Evolutionary conservation across 2,329 filamentous ascomycete species (phyloP).

Genomic region (Colletotrichum tropicicola): DNA sequence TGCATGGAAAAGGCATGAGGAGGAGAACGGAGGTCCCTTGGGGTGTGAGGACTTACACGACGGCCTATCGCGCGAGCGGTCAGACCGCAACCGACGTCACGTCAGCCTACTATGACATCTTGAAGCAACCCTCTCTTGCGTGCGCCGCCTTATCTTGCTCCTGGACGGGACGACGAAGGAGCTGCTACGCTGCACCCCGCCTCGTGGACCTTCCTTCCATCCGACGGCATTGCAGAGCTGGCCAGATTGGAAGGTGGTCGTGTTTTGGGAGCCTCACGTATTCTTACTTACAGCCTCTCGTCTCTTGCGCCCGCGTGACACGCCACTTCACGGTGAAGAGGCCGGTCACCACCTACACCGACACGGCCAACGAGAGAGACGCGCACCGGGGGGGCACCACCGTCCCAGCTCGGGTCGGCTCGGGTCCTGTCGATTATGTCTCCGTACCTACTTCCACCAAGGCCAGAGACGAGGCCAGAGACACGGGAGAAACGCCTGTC

Average conservation of each 20-base stretch:
- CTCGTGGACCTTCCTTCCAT: slow-evolving; percentile 3
- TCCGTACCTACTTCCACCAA: neutral
- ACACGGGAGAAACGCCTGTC: neutral
- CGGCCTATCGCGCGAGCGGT: no score
- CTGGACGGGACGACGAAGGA: neutral
- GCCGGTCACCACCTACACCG: no score
- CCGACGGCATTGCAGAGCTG: neutral
- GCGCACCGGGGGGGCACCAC: neutral
- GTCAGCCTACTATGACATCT: slow-evolving; percentile 16
- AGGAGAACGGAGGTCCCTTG: neutral
- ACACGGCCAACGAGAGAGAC: neutral
- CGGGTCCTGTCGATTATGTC: neutral
- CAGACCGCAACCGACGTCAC: neutral
- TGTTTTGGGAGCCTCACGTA: neutral
- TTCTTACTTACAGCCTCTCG: no score
- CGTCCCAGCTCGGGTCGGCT: neutral
- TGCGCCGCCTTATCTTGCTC: neutral
- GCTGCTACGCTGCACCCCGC: neutral
- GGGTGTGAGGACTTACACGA: neutral
- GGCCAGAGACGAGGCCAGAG: neutral
- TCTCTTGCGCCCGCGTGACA: no score
- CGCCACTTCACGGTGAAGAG: no score
- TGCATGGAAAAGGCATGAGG: neutral
- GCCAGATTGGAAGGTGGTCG: no score
- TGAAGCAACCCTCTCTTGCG: neutral